Base-by-base conservation (phyloP, 2,329 filamentous ascomycete species). In the Botrytis galanthina region DNA sequence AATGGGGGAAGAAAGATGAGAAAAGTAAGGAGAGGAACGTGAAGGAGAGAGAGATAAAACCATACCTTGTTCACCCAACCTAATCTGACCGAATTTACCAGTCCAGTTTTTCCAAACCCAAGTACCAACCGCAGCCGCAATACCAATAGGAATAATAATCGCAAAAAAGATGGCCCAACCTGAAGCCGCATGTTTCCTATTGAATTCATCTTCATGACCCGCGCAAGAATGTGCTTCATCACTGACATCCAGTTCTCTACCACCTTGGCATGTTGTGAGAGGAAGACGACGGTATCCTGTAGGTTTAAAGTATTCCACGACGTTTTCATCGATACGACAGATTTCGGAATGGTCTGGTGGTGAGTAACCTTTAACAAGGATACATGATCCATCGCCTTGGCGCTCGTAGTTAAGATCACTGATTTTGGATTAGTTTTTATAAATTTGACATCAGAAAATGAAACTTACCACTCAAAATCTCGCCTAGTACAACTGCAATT, bases 381-480 rank as follows among this genome's bases (percentile, higher is more conserved):
- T 83, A 83, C 96, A 99, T 75, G 92, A 89, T 66, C 92, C 92
- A 80, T 95, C 92, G 42, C 84, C 87, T 82, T 93, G 89, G 64
- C 92, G 89, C 81, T 98, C 91, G 82, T 89, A 99, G 83, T 99
- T 99, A 86, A 94, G 99, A 81, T 97, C 95, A 83, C 93, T 64
- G 39, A 77, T 39, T 37, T 26, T 32, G 59, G 62, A 71, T 80
- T 77, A 79, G 76, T 67, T 72, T 26, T 9, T 7, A 70, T 37
- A 26, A 48, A 46, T 39, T 42, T 20, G 39, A 72, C 10, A 26
- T 62, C 59, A 61, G 73, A 39, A 4, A 44, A 35, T 18, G 37
- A 51, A 61, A 83, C 90, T 84, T 84, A 95, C 93, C 96, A 99
- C 87, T 99, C 96, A 81, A 91, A 99, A 83, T 99, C 96, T 74